These are phyloP conservation scores for Karstenula rhodostoma DNA, from an alignment of 2,329 filamentous ascomycete genomes.

Conservation along the genomic window DNA sequence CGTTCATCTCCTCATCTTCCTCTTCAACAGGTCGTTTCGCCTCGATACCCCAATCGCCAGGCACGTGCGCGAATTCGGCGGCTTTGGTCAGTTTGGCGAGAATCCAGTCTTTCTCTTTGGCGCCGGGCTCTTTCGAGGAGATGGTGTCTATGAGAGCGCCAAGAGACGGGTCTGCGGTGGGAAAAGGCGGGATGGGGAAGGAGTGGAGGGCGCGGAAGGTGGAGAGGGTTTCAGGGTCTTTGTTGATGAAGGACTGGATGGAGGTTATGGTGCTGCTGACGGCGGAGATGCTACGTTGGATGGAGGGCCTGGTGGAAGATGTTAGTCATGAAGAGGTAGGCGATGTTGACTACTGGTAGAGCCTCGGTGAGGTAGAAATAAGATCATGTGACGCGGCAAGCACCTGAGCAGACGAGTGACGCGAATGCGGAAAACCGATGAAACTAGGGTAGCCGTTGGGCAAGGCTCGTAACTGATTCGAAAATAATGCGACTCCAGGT, in stretches of 20 bases:
- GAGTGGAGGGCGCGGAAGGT: constrained; percentile 15
- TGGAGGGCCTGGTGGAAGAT: constrained; percentile 20
- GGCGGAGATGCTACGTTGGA: constrained; percentile 20
- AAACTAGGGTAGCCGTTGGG: no score
- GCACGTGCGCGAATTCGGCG: constrained; percentile 39
- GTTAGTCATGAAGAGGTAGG: background rate
- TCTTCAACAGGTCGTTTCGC: constrained; percentile 24
- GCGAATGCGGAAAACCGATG: background rate
- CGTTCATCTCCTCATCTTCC: constrained; percentile 19
- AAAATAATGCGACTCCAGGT: constrained; percentile 35
- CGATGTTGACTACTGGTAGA: background rate
- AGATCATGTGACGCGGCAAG: background rate
- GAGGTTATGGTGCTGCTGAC: constrained; percentile 19
- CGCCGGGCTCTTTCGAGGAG: constrained; percentile 36
- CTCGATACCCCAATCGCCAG: constrained; percentile 40
- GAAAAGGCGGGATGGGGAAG: constrained; percentile 15
- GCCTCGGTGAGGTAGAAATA: background rate
- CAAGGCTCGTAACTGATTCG: no score
- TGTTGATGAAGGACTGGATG: constrained; percentile 20
- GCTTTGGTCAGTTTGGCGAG: constrained; percentile 38
- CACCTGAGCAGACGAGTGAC: background rate
- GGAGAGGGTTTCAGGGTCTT: constrained; percentile 9
- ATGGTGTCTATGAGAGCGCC: constrained; percentile 32
- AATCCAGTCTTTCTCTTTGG: constrained; percentile 41
- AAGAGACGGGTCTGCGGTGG: constrained; percentile 47